Evolutionary conservation across 352 stramenopile species (phyloP).

Genomic region (Pythium utonaiense): DNA sequence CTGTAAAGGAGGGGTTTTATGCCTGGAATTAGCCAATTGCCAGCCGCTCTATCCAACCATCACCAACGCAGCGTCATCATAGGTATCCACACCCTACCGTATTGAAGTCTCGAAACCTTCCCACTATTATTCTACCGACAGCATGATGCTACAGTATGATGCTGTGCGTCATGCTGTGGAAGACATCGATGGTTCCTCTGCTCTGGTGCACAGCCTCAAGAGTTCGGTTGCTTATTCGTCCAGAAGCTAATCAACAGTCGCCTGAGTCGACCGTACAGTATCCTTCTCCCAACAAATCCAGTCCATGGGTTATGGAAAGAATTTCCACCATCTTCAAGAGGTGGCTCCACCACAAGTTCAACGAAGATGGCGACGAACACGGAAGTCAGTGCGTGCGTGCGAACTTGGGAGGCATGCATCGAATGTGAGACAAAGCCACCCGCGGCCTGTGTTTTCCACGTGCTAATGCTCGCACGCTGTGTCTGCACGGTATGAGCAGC

Average conservation of each 20-base stretch:
- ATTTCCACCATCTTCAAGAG: neutral
- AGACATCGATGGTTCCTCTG: too few relatives aligned
- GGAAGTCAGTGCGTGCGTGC: conserved; percentile 1
- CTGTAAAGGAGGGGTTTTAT: neutral
- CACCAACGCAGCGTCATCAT: neutral
- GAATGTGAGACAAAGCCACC: conserved; percentile 1
- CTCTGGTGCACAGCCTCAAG: too few relatives aligned
- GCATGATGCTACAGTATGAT: too few relatives aligned
- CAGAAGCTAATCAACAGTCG: too few relatives aligned
- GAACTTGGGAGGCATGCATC: neutral
- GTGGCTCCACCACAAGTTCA: neutral
- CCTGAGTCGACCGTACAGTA: too few relatives aligned
- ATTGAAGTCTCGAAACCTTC: conserved; percentile 1
- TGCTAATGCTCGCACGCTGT: neutral
- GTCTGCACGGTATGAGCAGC: too few relatives aligned
- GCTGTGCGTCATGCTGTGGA: too few relatives aligned
- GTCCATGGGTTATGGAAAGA: neutral
- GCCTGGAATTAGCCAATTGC: neutral
- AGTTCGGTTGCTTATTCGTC: neutral
- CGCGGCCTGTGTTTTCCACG: neutral
- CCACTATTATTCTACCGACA: too few relatives aligned
- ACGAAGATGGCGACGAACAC: neutral
- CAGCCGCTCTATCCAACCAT: neutral
- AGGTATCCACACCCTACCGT: neutral
- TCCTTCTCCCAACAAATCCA: too few relatives aligned